Evolutionary conservation across 257 asterid genomes (phyloP), one percentile per base, ranked within the genome.

Genomic region (Lycium barbarum): DNA sequence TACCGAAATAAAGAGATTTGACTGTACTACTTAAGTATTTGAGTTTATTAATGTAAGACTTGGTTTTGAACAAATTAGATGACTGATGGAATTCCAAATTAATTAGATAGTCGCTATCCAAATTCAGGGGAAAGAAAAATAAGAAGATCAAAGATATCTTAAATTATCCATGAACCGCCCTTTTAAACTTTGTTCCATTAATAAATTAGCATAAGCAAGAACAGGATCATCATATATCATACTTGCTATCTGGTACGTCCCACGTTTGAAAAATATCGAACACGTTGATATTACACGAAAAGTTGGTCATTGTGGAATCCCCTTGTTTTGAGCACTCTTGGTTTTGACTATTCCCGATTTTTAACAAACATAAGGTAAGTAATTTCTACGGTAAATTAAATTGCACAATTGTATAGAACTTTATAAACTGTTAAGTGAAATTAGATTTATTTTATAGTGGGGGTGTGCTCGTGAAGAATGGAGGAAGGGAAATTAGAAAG

Each of bases 281-380:
- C 14, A 61, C 35, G 35, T 61, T 61, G 35, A 61, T 9, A 20
- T 61, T 61, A 20, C n/a, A 58, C 9, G 10, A 26, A 59, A 2
- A 18, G n/a, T 68, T 68, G 51, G 76, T 70, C 20, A 70, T 70
- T 68, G 78, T 70, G 78, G 33, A 70, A 70, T 38, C 79, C 79
- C 38, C 78, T 70, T 53, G 1, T 26, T 70, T 70, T 38, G 7
- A 38, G 33, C 9, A 70, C 26, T 38, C 78, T 38, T 70, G 13
- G 10, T 70, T 68, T 36, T 68, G 13, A 68, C 51, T 12, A 68
- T 14, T 36, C 17, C 15, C 5, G 36, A 10, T 67, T 47, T 67
- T 67, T 6, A 68, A 36, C 26, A 22, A 26, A 14, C 0, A 35
- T 68, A 35, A 36, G 6, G 74, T 67, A 14, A 6, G 6, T 7